Conservation (phyloP, 2,329 filamentous ascomycete species). For the Fusarium concolor region DNA sequence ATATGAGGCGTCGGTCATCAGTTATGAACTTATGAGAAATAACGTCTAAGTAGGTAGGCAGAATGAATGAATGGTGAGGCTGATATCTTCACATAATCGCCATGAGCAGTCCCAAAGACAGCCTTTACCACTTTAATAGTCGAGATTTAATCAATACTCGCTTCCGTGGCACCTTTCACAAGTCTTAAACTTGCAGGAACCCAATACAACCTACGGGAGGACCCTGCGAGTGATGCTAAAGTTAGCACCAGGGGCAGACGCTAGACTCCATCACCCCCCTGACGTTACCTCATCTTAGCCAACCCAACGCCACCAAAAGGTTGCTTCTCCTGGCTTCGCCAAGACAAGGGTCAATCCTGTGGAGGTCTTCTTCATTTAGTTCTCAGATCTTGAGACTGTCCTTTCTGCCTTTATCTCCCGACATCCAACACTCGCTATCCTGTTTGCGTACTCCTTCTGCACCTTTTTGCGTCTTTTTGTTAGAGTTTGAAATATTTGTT, state of each 20-base stretch:
- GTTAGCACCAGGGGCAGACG: conserved; percentile 13
- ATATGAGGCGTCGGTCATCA: no score
- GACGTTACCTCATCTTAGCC: not conserved
- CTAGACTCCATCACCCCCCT: conserved; percentile 9
- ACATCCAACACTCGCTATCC: not conserved
- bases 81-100: no score
- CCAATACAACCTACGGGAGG: not conserved
- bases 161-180: not conserved
- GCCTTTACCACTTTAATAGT: not conserved
- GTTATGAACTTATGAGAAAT: no score
- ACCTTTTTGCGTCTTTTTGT: not conserved
- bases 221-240: conserved; percentile 12
- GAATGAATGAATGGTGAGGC: not conserved
- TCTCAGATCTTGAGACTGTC: conserved; percentile 17
- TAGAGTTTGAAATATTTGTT: not conserved
- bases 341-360: conserved; percentile 15
- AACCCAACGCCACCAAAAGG: conserved; percentile 22
- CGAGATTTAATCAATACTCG: no score
- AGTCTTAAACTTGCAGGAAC: conserved; percentile 9
- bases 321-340: conserved; percentile 10
- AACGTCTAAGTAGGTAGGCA: no score
- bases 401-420: conserved; percentile 11
- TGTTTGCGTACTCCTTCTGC: conserved; percentile 3
- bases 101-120: no score
- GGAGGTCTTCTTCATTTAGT: conserved; percentile 9